Evolutionary conservation across 441 rosid genomes (phyloP), one percentile per base, ranked within the genome.

Genomic region (Adansonia gregorii): DNA sequence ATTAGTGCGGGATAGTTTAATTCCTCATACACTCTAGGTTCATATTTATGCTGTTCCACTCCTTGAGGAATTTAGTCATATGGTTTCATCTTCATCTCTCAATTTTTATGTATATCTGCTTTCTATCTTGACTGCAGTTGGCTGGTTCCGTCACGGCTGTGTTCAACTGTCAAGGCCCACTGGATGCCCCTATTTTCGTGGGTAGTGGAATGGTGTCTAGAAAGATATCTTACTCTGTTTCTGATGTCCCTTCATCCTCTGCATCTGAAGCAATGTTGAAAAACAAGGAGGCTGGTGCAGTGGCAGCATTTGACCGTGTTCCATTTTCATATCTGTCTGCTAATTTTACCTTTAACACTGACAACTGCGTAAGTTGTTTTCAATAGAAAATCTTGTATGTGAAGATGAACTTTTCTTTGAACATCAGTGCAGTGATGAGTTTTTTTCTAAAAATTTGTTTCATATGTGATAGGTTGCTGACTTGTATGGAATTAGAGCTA

Each of bases 141-240:
- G 99, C 99, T 80, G 99, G 99, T 81, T 93, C 91, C 82, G 91
- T 96, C 39, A 96, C 99, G 82, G 97, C 98, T 68, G 98, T 96
- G 73, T 96, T 96, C 85, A 96, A 96, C 86, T 94, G 98, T 87
- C 99, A 96, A 93, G 99, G 99, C 43, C 99, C 98, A 73, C 80
- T 96, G 77, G 98, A 94, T 88, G 98, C 98, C 81, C 99, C 99
- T 7, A 82, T 88, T 78, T 96, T 96, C 85, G 98, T 96, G 83
- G 99, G 99, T 70, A 96, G 99, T 82, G 98, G 98, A 73, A 93
- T 96, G 91, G 97, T 91, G 74, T 89, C 99, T 63, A 88, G 99
- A 85, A 96, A 94, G 90, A 86, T 94, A 76, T 87, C 97, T 76
- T 84, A 87, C 83, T 80, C 93, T 51, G 81, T 85, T 86, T 83